These are phyloP conservation scores for Penicillium pulvis DNA, from an alignment of 495 filamentous ascomycete species.

Conservation along the genomic window DNA sequence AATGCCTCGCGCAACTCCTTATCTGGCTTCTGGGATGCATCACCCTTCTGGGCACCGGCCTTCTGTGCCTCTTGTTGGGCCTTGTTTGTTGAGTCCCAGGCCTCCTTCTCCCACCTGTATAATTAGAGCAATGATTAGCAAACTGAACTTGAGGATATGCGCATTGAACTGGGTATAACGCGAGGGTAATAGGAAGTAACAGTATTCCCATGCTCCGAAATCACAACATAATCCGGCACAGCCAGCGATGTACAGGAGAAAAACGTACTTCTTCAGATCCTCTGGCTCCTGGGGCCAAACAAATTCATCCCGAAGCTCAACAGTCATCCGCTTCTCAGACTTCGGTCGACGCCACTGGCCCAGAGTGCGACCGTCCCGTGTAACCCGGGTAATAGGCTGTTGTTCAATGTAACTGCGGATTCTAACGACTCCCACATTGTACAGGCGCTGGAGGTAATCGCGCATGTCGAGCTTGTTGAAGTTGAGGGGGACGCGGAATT, in stretches of 20 bases:
- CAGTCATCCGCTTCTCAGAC: slow-evolving; percentile 85
- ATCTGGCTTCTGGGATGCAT: slow-evolving; percentile 35
- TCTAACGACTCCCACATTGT: slow-evolving; percentile 64
- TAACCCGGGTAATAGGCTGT: slow-evolving; percentile 53
- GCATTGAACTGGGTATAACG: background rate
- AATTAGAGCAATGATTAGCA: slow-evolving; percentile 14
- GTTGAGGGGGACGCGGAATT: slow-evolving; percentile 81
- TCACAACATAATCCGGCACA: background rate
- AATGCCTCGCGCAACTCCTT: slow-evolving; percentile 29
- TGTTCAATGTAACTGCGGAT: slow-evolving; percentile 81
- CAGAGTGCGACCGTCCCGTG: slow-evolving; percentile 41
- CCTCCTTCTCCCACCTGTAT: slow-evolving; percentile 54
- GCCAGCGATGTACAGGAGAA: background rate
- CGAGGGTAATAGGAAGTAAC: background rate
- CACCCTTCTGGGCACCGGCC: slow-evolving; percentile 24
- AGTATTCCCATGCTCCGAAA: background rate
- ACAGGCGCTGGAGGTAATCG: slow-evolving; percentile 81
- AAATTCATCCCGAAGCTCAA: slow-evolving; percentile 82
- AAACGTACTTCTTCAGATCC: slow-evolving; percentile 56
- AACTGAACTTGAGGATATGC: background rate
- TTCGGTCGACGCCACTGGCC: slow-evolving; percentile 57
- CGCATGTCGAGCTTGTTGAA: slow-evolving; percentile 91
- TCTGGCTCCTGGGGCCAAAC: slow-evolving; percentile 72
- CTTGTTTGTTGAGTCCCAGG: slow-evolving; percentile 38
- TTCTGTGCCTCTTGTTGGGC: slow-evolving; percentile 31